A percentile compares a stretch with the other conserved stretches of the same genome.
These are phyloP conservation scores for Fagopyrum tataricum DNA, from an alignment of 148 eudicot genomes.

Conservation along the genomic window DNA sequence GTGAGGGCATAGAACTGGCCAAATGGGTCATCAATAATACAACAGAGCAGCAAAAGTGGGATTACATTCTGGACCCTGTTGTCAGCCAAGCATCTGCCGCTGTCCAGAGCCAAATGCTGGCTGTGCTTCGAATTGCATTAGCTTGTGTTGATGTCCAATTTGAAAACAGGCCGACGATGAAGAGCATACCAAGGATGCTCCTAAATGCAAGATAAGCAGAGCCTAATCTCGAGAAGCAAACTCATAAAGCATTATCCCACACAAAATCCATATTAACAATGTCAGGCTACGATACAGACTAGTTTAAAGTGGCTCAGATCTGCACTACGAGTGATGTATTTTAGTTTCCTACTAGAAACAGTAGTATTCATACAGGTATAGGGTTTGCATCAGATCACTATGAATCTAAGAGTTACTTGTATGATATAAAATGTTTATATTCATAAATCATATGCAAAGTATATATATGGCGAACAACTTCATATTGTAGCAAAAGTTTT, in stretches of 20 bases:
- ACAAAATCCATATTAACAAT: not conserved
- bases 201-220: conserved; percentile 46
- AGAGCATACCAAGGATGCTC: conserved; percentile 68
- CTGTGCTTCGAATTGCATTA: conserved; percentile 65
- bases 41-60: conserved; percentile 41
- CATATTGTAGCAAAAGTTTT: not conserved
- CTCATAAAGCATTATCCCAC: not conserved
- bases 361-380: not conserved
- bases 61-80: conserved; percentile 60
- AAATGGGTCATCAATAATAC: conserved; percentile 66
- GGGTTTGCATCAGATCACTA: not conserved
- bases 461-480: not conserved
- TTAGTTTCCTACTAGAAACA: not conserved
- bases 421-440: not conserved
- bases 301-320: not conserved
- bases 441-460: not conserved
- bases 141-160: conserved; percentile 69
- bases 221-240: not conserved
- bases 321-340: conserved; percentile 4
- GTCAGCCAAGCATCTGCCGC: conserved; percentile 48
- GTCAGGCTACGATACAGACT: not conserved
- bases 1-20: conserved; percentile 66
- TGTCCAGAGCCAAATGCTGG: conserved; percentile 67
- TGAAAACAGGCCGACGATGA: conserved; percentile 71
- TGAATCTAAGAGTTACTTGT: not conserved